Conservation (phyloP, 1,284 basidiomycete species). For the Boletus austroedulis region DNA sequence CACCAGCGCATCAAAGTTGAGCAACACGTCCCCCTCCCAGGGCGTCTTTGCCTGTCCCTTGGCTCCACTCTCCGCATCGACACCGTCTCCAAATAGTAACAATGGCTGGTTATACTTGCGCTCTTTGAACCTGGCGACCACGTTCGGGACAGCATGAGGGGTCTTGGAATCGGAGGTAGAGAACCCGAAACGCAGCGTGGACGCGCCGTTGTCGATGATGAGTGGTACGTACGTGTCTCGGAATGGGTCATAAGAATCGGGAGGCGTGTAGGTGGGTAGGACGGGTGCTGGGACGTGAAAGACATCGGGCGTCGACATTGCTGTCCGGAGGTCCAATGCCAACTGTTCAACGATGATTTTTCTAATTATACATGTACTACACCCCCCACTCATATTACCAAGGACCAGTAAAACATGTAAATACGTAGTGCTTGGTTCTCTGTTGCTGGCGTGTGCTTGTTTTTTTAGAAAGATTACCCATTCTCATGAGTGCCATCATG, state of each 20-base stretch:
- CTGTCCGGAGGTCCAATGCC: not conserved
- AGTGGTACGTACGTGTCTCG: constrained; percentile 58
- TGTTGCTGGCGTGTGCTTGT: too few relatives aligned
- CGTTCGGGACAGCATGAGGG: constrained; percentile 64
- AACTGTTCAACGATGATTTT: too few relatives aligned
- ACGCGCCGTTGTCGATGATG: constrained; percentile 93
- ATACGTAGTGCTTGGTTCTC: too few relatives aligned
- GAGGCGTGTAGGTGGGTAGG: constrained; percentile 23
- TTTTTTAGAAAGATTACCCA: too few relatives aligned
- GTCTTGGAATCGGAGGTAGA: constrained; percentile 42
- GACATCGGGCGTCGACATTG: constrained; percentile 16
- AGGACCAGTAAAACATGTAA: too few relatives aligned
- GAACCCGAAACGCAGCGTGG: constrained; percentile 88
- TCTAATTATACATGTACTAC: too few relatives aligned
- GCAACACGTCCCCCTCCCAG: constrained; percentile 88
- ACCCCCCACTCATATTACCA: too few relatives aligned
- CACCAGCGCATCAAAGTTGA: constrained; percentile 90
- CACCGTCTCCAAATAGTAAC: constrained; percentile 80
- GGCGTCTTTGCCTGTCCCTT: constrained; percentile 75
- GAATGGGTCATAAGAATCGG: constrained; percentile 43
- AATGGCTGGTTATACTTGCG: constrained; percentile 77
- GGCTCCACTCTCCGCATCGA: constrained; percentile 81
- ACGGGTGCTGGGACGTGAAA: constrained; percentile 21
- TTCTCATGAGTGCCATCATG: too few relatives aligned
- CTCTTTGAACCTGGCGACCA: constrained; percentile 85